Conservation (phyloP, 352 stramenopile species). For the Phytophthora pisi region DNA sequence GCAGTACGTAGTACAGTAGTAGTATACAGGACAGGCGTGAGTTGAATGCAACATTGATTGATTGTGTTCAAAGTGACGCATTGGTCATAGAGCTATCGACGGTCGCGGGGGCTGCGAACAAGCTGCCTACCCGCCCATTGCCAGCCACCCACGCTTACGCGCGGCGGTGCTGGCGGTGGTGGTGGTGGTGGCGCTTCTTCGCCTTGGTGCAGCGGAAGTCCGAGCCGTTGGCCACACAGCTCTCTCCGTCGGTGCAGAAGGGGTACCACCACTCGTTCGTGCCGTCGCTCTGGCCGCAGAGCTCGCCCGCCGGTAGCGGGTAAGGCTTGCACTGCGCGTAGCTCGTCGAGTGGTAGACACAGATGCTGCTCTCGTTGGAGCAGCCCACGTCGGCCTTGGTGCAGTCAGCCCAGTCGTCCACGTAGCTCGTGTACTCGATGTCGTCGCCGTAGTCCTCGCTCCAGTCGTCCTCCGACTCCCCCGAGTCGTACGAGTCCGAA, state of each 20-base stretch:
- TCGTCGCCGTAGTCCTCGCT: conserved; percentile 27
- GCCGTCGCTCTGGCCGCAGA: conserved; percentile 41
- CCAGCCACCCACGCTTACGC: not conserved
- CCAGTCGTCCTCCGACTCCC: not conserved
- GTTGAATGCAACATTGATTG: conserved; percentile 1
- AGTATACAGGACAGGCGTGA: not conserved
- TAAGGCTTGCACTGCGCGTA: conserved; percentile 46
- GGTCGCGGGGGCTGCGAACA: not conserved
- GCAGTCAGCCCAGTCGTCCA: conserved; percentile 34
- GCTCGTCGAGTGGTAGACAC: conserved; percentile 29
- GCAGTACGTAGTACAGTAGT: not conserved
- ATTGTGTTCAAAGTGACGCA: not conserved
- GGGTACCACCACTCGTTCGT: conserved; percentile 41
- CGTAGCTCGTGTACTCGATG: conserved; percentile 20
- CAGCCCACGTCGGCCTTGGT: conserved; percentile 23
- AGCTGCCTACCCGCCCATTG: too few species aligned
- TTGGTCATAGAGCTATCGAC: conserved; percentile 2
- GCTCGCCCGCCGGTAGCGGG: conserved; percentile 29
- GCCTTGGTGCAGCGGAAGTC: conserved; percentile 35
- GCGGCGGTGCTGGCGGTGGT: conserved; percentile 14
- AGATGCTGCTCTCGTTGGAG: conserved; percentile 17
- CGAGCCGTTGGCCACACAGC: conserved; percentile 23
- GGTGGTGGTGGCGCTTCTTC: conserved; percentile 25
- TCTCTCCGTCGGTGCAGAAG: conserved; percentile 33
- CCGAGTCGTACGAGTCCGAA: conserved; percentile 6